A percentile compares a stretch with the other conserved stretches of the same genome.
Conservation (phyloP, 2,329 filamentous ascomycete species). For the Amylocarpus encephaloides region DNA sequence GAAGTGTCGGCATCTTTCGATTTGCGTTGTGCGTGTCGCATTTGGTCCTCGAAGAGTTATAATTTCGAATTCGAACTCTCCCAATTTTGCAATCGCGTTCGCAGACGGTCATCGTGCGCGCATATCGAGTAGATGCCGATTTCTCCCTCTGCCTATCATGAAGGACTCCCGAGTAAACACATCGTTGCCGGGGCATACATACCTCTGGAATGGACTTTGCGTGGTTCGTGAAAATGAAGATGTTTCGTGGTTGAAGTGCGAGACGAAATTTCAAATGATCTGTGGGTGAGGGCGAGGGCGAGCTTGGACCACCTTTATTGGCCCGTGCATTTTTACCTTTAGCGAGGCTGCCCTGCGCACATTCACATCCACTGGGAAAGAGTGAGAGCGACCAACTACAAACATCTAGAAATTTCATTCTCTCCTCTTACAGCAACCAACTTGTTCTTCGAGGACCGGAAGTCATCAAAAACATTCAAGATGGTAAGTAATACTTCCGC, state of each 20-base stretch:
- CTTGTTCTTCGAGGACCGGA: conserved; percentile 30
- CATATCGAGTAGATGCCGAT: conserved; percentile 40
- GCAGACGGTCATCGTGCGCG: conserved; percentile 4
- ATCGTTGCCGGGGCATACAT: conserved; percentile 23
- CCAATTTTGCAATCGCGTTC: conserved; percentile 12
- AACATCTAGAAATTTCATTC: conserved; percentile 8
- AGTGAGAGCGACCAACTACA: too few relatives aligned
- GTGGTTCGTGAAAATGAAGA: conserved; percentile 9
- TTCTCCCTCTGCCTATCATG: conserved; percentile 40
- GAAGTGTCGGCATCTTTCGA: conserved; percentile 48
- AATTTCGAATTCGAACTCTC: conserved; percentile 1
- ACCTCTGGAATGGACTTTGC: conserved; percentile 24
- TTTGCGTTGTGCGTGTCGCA: conserved; percentile 15
- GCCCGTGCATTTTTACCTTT: neutral
- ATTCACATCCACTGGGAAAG: neutral
- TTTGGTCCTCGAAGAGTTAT: conserved; percentile 4
- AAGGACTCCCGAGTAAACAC: conserved; percentile 22
- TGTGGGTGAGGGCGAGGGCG: neutral
- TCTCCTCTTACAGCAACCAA: conserved; percentile 11
- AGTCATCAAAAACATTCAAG: conserved; percentile 24
- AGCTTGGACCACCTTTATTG: conserved; percentile 3
- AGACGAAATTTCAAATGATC: conserved; percentile 4
- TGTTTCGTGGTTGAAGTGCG: conserved; percentile 4
- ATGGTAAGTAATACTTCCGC: conserved; percentile 17
- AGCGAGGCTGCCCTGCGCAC: neutral